These are phyloP conservation scores for Mycena epipterygia DNA, from an alignment of 768 basidiomycete species.

Conservation along the genomic window DNA sequence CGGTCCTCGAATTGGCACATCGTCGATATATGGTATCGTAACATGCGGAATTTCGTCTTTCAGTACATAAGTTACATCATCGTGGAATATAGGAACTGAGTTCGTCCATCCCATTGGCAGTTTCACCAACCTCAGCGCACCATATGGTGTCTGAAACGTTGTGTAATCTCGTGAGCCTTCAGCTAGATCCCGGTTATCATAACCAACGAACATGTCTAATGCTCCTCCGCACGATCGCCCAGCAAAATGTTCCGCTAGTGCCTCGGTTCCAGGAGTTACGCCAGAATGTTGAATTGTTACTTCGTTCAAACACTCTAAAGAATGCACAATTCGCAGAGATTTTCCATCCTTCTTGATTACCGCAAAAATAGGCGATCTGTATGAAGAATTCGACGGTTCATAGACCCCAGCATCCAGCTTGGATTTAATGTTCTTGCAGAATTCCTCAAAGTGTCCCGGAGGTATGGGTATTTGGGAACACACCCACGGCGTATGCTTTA, in stretches of 20 bases:
- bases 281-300: conserved; percentile 38
- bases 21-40: conserved; percentile 33
- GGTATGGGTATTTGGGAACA: conserved; percentile 34
- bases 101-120: conserved; percentile 49
- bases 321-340: conserved; percentile 25
- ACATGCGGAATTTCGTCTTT: conserved; percentile 19
- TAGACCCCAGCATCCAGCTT: neutral
- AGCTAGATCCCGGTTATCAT: conserved; percentile 43
- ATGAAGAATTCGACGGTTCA: conserved; percentile 13
- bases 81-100: conserved; percentile 21
- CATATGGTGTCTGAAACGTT: conserved; percentile 44
- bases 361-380: conserved; percentile 19
- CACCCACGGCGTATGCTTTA: neutral
- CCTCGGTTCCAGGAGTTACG: conserved; percentile 28
- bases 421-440: neutral
- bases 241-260: conserved; percentile 14
- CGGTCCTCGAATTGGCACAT: conserved; percentile 18
- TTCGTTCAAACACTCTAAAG: conserved; percentile 44
- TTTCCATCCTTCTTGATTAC: conserved; percentile 35
- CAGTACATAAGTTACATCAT: conserved; percentile 13
- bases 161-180: conserved; percentile 46
- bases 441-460: conserved; percentile 36
- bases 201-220: conserved; percentile 42
- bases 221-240: no score
- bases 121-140: conserved; percentile 35